Conservation (phyloP, 228 moss, liverwort and hornwort species). For the Sphagnum magellanicum region DNA sequence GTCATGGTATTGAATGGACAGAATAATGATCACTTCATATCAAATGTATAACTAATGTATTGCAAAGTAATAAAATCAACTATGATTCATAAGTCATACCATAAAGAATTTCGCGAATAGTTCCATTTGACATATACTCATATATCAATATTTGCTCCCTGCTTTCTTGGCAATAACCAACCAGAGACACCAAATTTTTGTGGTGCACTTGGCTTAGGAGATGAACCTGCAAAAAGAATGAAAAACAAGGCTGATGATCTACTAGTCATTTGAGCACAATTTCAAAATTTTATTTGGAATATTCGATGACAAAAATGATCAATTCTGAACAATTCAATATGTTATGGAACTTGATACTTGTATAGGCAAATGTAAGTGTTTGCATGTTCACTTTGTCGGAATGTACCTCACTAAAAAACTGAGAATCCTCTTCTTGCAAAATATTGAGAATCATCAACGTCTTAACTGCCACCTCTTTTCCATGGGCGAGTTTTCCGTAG, state of each 20-base stretch:
- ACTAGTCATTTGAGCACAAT: too few relatives aligned
- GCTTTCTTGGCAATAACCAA: constrained; percentile 48
- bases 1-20: too few relatives aligned
- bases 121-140: constrained; percentile 42
- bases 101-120: constrained; percentile 50
- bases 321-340: too few relatives aligned
- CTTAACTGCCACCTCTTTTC: constrained; percentile 26
- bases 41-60: background rate
- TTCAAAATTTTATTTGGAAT: too few relatives aligned
- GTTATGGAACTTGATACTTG: too few relatives aligned
- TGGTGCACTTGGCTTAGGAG: constrained; percentile 55
- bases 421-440: too few relatives aligned
- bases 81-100: constrained; percentile 15
- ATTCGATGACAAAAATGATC: too few relatives aligned
- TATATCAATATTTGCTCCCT: constrained; percentile 51
- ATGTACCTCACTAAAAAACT: constrained; percentile 51
- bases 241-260: background rate
- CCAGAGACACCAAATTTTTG: constrained; percentile 44
- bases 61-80: background rate
- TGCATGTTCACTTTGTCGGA: too few relatives aligned
- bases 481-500: constrained; percentile 13
- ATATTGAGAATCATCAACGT: background rate
- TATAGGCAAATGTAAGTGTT: too few relatives aligned
- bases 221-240: constrained; percentile 22
- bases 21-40: too few relatives aligned